Evolutionary conservation across 164 flowering plant species (phyloP), one percentile per base, ranked within the genome.

Genomic region (Vitis cinerea): DNA sequence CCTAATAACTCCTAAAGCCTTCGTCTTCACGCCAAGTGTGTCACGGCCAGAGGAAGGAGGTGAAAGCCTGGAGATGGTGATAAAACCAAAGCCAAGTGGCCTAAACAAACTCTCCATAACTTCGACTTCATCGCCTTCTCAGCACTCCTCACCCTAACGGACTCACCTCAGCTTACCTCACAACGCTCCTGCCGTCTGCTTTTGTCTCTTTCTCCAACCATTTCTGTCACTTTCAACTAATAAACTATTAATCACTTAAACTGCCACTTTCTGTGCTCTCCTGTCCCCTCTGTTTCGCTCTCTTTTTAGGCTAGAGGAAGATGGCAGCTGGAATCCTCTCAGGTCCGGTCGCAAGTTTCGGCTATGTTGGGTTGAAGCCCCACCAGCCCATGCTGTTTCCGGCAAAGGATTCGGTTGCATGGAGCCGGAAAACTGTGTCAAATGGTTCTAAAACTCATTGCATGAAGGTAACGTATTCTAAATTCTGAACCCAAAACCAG

Each of bases 401-500:
- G 52, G 61, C 44, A 1, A 87, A 77, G 64, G 80, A 80, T n/a
- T 79, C 86, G 4, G 37, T 80, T 54, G 69, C 72, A 5, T 85
- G 88, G 88, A 70, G 60, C 58, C 64, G 15, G 65, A 88, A 83
- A 78, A 80, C 88, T 59, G 75, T 82, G 47, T 84, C 93, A 12
- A 87, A 83, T 64, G 92, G 90, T 31, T 84, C 80, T 10, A 88
- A 63, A 69, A 79, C 72, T 52, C 59, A 59, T 56, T 90, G 93
- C 83, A 88, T 88, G 96, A 83, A 90, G 92, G 95, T 87, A 78
- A 16, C 5, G 23, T 16, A n/a, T n/a, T 29, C 10, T 58, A 17
- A 47, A n/a, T 11, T 1, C 44, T 37, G 44, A 37, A 37, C 4
- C 44, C 4, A 37, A 37, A 37, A 4, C 44, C 44, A 37, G 44